Percentiles rank a stretch among this genome's conserved stretches.
Evolutionary conservation across 208 protist genomes (phyloP).

Genomic region (Porcisia deanei): DNA sequence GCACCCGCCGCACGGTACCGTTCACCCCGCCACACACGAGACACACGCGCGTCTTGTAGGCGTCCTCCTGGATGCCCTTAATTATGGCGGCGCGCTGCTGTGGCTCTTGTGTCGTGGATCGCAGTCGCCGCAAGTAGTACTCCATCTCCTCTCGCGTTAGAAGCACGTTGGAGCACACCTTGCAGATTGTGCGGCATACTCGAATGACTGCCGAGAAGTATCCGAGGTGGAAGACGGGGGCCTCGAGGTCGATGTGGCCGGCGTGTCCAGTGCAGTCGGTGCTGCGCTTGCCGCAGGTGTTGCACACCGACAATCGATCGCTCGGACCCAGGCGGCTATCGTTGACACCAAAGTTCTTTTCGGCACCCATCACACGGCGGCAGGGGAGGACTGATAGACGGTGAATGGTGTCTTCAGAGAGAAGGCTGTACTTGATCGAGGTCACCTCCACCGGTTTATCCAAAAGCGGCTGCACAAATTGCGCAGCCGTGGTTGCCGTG

Average conservation of each 20-base stretch:
- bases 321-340: slow-evolving; percentile 92
- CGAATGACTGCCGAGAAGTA: slow-evolving; percentile 95
- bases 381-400: slow-evolving; percentile 78
- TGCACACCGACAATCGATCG: slow-evolving; percentile 85
- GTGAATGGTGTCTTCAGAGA: slow-evolving; percentile 88
- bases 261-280: slow-evolving; percentile 98
- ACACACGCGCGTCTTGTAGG: slow-evolving; percentile 92
- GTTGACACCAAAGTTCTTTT: slow-evolving; percentile 84
- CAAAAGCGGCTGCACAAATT: slow-evolving; percentile 47
- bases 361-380: slow-evolving; percentile 66
- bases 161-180: slow-evolving; percentile 94
- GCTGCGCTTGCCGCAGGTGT: slow-evolving; percentile 92
- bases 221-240: slow-evolving; percentile 99
- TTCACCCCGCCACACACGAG: slow-evolving; percentile 95
- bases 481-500: slow-evolving; percentile 9
- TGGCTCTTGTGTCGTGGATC: slow-evolving; percentile 46
- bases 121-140: slow-evolving; percentile 63
- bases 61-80: slow-evolving; percentile 83
- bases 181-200: slow-evolving; percentile 98
- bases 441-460: slow-evolving; percentile 72
- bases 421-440: slow-evolving; percentile 90
- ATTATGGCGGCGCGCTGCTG: slow-evolving; percentile 69
- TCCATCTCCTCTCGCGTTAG: slow-evolving; percentile 79
- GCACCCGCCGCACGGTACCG: slow-evolving; percentile 84
- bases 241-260: slow-evolving; percentile 97